phyloP scores from a whole-genome alignment of 208 protist species.

The Crithidia expoeki region DNA sequence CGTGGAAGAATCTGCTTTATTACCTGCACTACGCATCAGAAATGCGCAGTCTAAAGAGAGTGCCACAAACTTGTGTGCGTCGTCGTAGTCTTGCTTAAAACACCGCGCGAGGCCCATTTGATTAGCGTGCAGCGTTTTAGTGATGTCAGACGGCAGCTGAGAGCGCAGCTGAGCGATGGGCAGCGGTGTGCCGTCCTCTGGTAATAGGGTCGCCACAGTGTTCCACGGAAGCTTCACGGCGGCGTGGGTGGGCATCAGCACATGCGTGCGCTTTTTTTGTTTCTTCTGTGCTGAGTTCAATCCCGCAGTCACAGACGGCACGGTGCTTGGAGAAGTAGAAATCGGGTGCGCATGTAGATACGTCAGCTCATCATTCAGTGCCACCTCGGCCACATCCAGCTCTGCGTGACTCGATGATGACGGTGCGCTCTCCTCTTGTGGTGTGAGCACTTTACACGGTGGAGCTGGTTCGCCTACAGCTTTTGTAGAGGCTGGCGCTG shows the following conservation, averaged over 20 bases:
- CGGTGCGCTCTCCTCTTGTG: background rate
- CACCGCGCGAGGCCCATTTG: conserved; percentile 43
- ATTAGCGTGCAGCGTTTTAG: conserved; percentile 19
- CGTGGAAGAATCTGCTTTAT: background rate
- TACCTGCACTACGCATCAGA: too few relatives aligned
- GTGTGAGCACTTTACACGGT: too few relatives aligned
- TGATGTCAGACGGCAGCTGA: conserved; percentile 32
- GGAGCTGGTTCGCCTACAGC: too few relatives aligned
- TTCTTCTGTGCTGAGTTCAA: background rate
- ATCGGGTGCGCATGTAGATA: background rate
- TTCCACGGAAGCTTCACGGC: conserved; percentile 6
- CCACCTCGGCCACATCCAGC: conserved; percentile 26
- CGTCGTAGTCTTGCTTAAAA: conserved; percentile 37
- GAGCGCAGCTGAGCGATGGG: conserved; percentile 33
- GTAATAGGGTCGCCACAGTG: conserved; percentile 18
- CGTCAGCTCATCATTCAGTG: conserved; percentile 28
- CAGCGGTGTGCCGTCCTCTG: conserved; percentile 25
- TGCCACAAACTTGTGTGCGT: background rate
- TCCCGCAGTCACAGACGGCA: background rate
- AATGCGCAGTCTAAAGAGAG: conserved; percentile 20
- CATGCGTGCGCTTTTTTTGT: background rate
- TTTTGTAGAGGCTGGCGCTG: background rate
- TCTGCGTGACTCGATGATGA: background rate
- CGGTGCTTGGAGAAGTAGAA: background rate
- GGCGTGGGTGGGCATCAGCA: background rate